Evolutionary conservation across 2,329 filamentous ascomycete genomes (phyloP).

Genomic region (Stemphylium vesicarium): DNA sequence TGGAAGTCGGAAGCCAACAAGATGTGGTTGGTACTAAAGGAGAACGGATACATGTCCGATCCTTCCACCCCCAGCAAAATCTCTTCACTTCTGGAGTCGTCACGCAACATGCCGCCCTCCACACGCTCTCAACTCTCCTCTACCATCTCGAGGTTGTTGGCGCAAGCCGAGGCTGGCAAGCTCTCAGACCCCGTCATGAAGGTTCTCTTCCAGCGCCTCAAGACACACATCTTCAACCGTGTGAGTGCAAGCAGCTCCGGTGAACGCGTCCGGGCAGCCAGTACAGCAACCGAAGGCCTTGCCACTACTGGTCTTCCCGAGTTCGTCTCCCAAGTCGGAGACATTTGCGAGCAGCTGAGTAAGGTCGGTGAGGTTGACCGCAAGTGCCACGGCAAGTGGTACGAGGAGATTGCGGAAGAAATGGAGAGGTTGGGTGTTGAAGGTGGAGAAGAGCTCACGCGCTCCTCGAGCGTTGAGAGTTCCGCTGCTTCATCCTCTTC

Average conservation of each 20-base stretch:
- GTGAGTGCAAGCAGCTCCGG: conserved; percentile 70
- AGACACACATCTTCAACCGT: conserved; percentile 69
- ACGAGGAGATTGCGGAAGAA: conserved; percentile 69
- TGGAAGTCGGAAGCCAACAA: conserved; percentile 78
- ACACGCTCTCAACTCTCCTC: conserved; percentile 53
- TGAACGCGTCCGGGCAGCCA: conserved; percentile 73
- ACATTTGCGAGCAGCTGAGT: conserved; percentile 71
- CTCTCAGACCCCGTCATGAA: conserved; percentile 69
- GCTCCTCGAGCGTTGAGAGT: conserved; percentile 35
- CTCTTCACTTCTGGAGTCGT: conserved; percentile 57
- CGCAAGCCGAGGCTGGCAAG: conserved; percentile 57
- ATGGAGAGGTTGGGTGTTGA: conserved; percentile 50
- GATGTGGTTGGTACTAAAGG: conserved; percentile 73
- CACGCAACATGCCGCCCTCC: conserved; percentile 56
- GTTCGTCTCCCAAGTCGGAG: conserved; percentile 72
- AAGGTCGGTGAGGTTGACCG: conserved; percentile 71
- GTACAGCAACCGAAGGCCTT: conserved; percentile 71
- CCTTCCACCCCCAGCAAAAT: conserved; percentile 56
- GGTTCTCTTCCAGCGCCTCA: conserved; percentile 71
- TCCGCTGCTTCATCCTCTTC: conserved; percentile 12
- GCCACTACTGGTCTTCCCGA: conserved; percentile 74
- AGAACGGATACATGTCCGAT: conserved; percentile 62
- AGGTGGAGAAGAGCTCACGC: conserved; percentile 36
- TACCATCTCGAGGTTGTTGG: conserved; percentile 58
- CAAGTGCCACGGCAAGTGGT: conserved; percentile 72